Evolutionary conservation across 345 rosid genomes (phyloP).

Genomic region (Draba incana): DNA sequence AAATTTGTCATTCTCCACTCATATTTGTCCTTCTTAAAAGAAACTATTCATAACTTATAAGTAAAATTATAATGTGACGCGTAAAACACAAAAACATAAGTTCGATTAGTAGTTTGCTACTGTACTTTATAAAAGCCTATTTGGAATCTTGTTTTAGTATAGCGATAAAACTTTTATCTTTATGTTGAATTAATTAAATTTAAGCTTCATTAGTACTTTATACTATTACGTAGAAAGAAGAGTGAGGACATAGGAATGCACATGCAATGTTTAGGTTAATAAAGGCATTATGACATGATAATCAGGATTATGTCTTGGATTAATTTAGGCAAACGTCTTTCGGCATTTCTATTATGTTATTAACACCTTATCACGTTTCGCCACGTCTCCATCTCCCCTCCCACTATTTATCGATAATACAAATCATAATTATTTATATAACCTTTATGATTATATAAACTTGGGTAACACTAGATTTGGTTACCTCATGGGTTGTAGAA

Average conservation of each 20-base stretch:
- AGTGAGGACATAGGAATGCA: slow-evolving; percentile 31
- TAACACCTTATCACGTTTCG: slow-evolving; percentile 8
- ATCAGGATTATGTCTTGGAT: slow-evolving; percentile 37
- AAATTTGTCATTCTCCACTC: slow-evolving; percentile 41
- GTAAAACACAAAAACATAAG: slow-evolving; percentile 36
- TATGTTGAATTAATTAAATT: background rate
- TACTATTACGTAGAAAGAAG: background rate
- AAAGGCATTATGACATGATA: slow-evolving; percentile 31
- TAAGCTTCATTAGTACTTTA: slow-evolving; percentile 2
- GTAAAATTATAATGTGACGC: background rate
- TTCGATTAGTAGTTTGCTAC: slow-evolving; percentile 21
- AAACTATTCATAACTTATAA: background rate
- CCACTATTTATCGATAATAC: background rate
- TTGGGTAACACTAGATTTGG: slow-evolving; percentile 42
- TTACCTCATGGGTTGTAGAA: slow-evolving; percentile 35
- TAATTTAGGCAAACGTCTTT: slow-evolving; percentile 39
- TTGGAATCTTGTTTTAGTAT: slow-evolving; percentile 25
- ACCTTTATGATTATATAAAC: background rate
- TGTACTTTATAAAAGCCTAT: slow-evolving; percentile 34
- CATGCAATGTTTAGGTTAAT: slow-evolving; percentile 35
- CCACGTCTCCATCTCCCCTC: slow-evolving; percentile 22
- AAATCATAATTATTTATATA: too few relatives aligned
- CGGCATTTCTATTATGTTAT: slow-evolving; percentile 17
- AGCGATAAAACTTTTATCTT: background rate
- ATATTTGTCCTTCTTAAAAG: background rate